A percentile compares a stretch with the other conserved stretches of the same genome.
Evolutionary conservation across 1,284 basidiomycete species (phyloP).

Genomic region (Marasmius oreades): DNA sequence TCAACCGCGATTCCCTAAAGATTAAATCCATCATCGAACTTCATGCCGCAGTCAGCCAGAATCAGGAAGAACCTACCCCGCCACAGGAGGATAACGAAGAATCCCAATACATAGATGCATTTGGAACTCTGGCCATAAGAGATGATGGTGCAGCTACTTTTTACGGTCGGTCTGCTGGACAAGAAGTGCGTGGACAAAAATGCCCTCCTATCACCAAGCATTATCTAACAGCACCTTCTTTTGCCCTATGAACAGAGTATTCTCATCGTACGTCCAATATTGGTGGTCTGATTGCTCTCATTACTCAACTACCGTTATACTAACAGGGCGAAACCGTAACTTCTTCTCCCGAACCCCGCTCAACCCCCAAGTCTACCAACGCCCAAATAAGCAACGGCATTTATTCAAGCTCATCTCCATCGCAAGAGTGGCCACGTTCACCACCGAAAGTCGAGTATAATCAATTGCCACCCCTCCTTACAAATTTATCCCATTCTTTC

Average conservation of each 20-base stretch:
- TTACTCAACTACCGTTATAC: slow-evolving; percentile 8
- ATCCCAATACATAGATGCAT: slow-evolving; percentile 50
- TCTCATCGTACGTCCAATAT: slow-evolving; percentile 40
- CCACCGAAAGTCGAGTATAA: slow-evolving; percentile 10
- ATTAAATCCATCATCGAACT: slow-evolving; percentile 67
- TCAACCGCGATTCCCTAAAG: slow-evolving; percentile 59
- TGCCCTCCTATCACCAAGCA: background rate
- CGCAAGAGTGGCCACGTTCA: slow-evolving; percentile 8
- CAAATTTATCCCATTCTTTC: slow-evolving; percentile 48
- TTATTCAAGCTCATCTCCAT: background rate
- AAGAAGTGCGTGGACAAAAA: slow-evolving; percentile 42
- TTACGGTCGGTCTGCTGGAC: slow-evolving; percentile 61
- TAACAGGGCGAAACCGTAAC: slow-evolving; percentile 34
- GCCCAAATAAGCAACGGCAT: background rate
- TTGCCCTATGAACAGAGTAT: slow-evolving; percentile 36
- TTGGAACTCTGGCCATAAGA: slow-evolving; percentile 59
- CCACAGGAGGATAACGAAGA: slow-evolving; percentile 41
- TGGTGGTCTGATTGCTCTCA: background rate
- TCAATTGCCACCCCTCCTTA: slow-evolving; percentile 30
- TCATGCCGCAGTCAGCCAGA: slow-evolving; percentile 47
- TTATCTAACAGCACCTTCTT: slow-evolving; percentile 2
- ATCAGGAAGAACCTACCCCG: slow-evolving; percentile 17
- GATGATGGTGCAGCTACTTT: slow-evolving; percentile 64
- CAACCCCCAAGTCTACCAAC: background rate
- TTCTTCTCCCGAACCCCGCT: slow-evolving; percentile 14